These are phyloP conservation scores for Pythium graminicola DNA, from an alignment of 352 stramenopile genomes.

Conservation along the genomic window DNA sequence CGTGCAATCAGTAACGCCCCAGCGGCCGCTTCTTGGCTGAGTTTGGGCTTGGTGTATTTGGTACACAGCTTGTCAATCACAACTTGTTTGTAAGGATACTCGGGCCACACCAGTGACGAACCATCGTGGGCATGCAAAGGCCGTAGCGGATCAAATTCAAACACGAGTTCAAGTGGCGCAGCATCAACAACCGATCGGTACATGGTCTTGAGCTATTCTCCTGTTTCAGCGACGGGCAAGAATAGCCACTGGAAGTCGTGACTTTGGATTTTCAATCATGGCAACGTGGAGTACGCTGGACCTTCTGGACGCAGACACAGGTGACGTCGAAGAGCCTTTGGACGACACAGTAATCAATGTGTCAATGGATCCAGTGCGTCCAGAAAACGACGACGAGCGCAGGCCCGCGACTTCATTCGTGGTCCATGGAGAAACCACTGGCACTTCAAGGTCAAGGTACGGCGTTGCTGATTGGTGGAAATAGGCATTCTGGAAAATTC, in stretches of 20 bases:
- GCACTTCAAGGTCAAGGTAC: slow-evolving; percentile 14
- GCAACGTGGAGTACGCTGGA: slow-evolving; percentile 9
- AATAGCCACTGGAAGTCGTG: no score
- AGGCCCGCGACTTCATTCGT: no score
- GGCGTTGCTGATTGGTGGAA: slow-evolving; percentile 1
- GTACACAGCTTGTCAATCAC: slow-evolving; percentile 41
- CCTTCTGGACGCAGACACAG: slow-evolving; percentile 11
- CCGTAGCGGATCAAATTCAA: slow-evolving; percentile 52
- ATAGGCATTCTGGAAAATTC: background rate
- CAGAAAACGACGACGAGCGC: background rate
- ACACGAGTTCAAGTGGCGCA: slow-evolving; percentile 25
- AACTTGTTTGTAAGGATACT: slow-evolving; percentile 69
- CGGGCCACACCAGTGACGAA: slow-evolving; percentile 43
- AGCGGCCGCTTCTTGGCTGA: slow-evolving; percentile 37
- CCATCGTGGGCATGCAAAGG: slow-evolving; percentile 38
- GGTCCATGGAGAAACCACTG: slow-evolving; percentile 7
- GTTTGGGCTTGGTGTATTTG: slow-evolving; percentile 20
- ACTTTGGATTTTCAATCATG: no score
- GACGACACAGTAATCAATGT: no score
- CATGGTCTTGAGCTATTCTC: slow-evolving; percentile 20
- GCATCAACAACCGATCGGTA: slow-evolving; percentile 41
- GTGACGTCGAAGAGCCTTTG: no score
- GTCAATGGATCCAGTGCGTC: no score
- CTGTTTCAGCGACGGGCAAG: background rate
- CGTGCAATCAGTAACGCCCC: slow-evolving; percentile 44